phyloP scores from a whole-genome alignment of 495 filamentous ascomycete species.

The Trichoderma gamsii region DNA sequence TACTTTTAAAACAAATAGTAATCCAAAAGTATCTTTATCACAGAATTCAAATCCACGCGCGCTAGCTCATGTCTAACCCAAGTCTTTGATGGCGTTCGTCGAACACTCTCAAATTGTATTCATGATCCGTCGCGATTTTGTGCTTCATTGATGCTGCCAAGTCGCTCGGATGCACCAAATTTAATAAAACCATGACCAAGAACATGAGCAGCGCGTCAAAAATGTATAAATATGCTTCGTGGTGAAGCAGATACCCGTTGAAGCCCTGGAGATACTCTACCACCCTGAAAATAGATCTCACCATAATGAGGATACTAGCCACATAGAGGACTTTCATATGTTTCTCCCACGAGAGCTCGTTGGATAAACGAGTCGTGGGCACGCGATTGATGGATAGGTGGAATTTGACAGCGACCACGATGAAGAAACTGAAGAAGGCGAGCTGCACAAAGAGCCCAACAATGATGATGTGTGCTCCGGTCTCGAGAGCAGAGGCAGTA shows the following conservation, averaged over 20 bases:
- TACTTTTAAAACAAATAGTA: too few relatives aligned
- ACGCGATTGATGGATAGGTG: background rate
- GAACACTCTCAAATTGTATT: too few relatives aligned
- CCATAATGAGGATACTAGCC: background rate
- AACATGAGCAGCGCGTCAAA: background rate
- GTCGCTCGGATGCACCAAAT: too few relatives aligned
- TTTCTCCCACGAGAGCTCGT: background rate
- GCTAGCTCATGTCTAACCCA: too few relatives aligned
- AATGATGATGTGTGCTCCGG: background rate
- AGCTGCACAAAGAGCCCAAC: background rate
- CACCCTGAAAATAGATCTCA: background rate
- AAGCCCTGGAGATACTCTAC: background rate
- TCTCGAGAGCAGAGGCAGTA: background rate
- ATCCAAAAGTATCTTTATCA: too few relatives aligned
- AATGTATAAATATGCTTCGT: background rate
- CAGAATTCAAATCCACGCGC: too few relatives aligned
- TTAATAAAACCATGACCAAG: background rate
- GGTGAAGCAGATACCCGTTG: background rate
- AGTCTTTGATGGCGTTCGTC: too few relatives aligned
- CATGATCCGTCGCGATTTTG: too few relatives aligned
- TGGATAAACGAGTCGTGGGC: background rate
- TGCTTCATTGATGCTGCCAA: too few relatives aligned
- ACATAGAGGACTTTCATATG: background rate
- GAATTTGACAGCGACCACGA: background rate
- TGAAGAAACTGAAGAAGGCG: background rate